Evolutionary conservation across 495 filamentous ascomycete genomes (phyloP), one percentile per base, ranked within the genome.

Genomic region (Aspergillus olivimuriae): DNA sequence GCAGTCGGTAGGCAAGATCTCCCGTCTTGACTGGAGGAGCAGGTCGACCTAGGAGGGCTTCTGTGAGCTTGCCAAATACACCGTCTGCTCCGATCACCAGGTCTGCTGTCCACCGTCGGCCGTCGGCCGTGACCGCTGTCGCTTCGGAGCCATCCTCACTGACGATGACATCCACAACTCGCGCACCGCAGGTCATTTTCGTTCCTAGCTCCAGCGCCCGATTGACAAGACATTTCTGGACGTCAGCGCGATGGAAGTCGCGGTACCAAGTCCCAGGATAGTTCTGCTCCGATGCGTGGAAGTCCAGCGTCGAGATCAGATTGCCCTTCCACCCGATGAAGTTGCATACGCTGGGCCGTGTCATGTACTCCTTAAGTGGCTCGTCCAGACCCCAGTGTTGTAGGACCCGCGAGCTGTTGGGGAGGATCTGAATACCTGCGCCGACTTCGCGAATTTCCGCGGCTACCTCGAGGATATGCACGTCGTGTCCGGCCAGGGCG

Each of bases 1-100:
- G 56, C 4, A 87, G 48, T 15, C 83, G 64, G 52, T 84, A 86
- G 5, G 82, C 83, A 15, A 87, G 62, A 58, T 86, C 83, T 0
- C 83, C 83, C 1, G 81, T 86, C 17, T 75, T 74, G 0, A 67
- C 50, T 4, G 78, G 76, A 1, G 60, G 59, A 52, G 66, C 41
- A 41, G 58, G 46, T 55, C 70, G 41, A 44, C 58, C 30, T 41
- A 68, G 30, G 53, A 71, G 21, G 59, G 43, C 38, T 69, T 65
- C 46, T 39, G 60, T 55, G 71, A 72, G 40, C 56, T 57, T 55
- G 32, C 61, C 41, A 66, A 76, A 75, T 7, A 82, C 68, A 0
- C 79, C 78, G 53, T 82, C 79, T 0, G 78, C 77, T 0, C 73
- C 78, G 10, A 83, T 60, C 0, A 81, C 63, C 35, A 83, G 43